Percentiles rank a stretch among this genome's conserved stretches.
phyloP scores from a whole-genome alignment of 2,329 filamentous ascomycete genomes.

The Cadophora sp. region DNA sequence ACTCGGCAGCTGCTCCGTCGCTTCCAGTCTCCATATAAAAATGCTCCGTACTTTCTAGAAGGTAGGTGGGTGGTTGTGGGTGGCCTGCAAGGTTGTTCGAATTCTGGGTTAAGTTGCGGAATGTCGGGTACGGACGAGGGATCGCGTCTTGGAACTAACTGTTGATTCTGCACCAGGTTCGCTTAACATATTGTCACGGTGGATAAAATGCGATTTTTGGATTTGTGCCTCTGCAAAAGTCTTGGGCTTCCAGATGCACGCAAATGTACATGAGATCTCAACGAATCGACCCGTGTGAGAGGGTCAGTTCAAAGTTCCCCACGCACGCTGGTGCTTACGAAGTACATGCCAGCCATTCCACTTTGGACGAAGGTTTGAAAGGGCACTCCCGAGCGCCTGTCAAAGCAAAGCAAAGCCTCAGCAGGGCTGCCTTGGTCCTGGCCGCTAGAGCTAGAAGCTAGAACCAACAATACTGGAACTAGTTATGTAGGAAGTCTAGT shows the following conservation, averaged over 20 bases:
- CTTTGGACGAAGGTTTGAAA: neutral
- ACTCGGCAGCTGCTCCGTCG: conserved; percentile 4
- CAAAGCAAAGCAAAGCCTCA: neutral
- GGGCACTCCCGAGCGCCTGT: conserved; percentile 1
- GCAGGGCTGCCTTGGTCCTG: neutral
- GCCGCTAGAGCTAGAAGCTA: neutral
- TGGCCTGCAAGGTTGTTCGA: no score
- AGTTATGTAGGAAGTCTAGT: neutral
- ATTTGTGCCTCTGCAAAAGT: neutral
- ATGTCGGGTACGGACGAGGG: neutral
- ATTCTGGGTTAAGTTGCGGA: neutral
- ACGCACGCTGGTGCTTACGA: neutral
- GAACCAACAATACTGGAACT: neutral
- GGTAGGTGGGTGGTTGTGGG: no score
- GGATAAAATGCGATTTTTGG: neutral
- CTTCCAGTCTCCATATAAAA: neutral
- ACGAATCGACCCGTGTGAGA: neutral
- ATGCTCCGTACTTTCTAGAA: conserved; percentile 7
- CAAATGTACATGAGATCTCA: neutral
- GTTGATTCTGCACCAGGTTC: neutral
- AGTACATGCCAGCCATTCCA: neutral
- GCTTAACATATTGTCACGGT: neutral
- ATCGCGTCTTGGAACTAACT: neutral
- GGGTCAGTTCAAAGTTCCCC: neutral
- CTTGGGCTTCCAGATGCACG: neutral